These are phyloP conservation scores for Lasiodiplodia theobromae DNA, from an alignment of 2,329 filamentous ascomycete species.

Conservation along the genomic window DNA sequence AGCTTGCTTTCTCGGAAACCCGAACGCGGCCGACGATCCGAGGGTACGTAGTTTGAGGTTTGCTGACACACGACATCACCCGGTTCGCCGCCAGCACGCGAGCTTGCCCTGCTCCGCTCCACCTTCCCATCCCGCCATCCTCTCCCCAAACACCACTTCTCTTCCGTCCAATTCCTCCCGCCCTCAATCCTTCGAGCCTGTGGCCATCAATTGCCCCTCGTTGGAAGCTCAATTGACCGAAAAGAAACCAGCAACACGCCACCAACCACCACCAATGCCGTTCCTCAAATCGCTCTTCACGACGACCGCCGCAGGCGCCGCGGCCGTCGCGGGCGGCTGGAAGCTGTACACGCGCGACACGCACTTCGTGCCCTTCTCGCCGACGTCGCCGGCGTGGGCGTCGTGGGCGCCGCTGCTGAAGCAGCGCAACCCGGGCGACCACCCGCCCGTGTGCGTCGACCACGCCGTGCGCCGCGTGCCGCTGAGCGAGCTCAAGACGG, in stretches of 20 bases:
- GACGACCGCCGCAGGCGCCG: constrained; percentile 13
- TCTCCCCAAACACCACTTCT: background rate
- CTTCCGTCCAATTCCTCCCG: background rate
- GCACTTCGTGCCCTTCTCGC: constrained; percentile 44
- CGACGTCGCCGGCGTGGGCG: constrained; percentile 38
- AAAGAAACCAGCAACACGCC: background rate
- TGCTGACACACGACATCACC: constrained; percentile 7
- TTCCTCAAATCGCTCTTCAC: constrained; percentile 25
- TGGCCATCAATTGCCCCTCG: background rate
- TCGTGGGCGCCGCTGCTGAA: constrained; percentile 33
- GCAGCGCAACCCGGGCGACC: constrained; percentile 44
- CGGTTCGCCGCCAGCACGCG: background rate
- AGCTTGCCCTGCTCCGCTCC: background rate
- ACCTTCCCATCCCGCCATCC: background rate
- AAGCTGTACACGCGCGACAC: constrained; percentile 45
- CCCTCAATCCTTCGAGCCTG: background rate
- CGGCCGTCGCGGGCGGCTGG: constrained; percentile 39
- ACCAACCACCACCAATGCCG: constrained; percentile 1
- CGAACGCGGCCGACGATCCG: background rate
- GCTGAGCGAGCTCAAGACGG: constrained; percentile 42
- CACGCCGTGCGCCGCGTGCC: constrained; percentile 47
- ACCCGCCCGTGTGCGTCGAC: constrained; percentile 46
- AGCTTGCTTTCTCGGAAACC: constrained; percentile 9
- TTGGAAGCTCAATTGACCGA: background rate
- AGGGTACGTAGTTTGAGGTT: background rate